Percentiles rank a stretch among this genome's conserved stretches.
Evolutionary conservation across 768 basidiomycete species (phyloP).

Genomic region (Boletus barrowsii): DNA sequence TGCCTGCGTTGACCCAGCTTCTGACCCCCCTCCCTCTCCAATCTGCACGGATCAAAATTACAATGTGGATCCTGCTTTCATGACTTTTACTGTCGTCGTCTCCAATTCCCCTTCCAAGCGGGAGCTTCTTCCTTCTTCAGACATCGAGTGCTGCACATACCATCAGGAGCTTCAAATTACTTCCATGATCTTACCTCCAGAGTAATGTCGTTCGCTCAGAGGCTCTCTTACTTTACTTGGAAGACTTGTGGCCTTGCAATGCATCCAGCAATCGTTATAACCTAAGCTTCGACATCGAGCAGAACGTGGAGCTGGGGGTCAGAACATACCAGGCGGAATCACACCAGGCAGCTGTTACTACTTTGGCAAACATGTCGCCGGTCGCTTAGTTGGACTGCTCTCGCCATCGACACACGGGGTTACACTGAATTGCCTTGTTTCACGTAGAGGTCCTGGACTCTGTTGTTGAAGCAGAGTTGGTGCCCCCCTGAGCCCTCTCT

Average conservation of each 20-base stretch:
- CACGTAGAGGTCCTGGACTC: no score
- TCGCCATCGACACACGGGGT: neutral
- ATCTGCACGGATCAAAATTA: neutral
- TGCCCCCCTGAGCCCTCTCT: no score
- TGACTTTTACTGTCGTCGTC: neutral
- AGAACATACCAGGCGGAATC: neutral
- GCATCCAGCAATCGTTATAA: neutral
- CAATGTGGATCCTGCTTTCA: neutral
- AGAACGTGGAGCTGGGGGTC: neutral
- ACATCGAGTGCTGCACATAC: neutral
- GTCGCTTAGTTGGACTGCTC: neutral
- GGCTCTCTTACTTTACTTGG: neutral
- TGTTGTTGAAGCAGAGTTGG: no score
- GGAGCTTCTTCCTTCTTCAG: neutral
- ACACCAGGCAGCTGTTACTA: neutral
- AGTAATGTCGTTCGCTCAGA: neutral
- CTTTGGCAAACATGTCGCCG: neutral
- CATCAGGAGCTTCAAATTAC: no score
- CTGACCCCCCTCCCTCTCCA: neutral
- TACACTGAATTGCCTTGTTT: neutral
- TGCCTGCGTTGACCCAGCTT: neutral
- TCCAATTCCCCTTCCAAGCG: neutral
- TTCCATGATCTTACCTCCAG: neutral
- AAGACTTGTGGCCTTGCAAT: neutral
- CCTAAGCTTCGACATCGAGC: neutral